Evolutionary conservation across 257 asterid genomes (phyloP).

Genomic region (Coffea canephora): DNA sequence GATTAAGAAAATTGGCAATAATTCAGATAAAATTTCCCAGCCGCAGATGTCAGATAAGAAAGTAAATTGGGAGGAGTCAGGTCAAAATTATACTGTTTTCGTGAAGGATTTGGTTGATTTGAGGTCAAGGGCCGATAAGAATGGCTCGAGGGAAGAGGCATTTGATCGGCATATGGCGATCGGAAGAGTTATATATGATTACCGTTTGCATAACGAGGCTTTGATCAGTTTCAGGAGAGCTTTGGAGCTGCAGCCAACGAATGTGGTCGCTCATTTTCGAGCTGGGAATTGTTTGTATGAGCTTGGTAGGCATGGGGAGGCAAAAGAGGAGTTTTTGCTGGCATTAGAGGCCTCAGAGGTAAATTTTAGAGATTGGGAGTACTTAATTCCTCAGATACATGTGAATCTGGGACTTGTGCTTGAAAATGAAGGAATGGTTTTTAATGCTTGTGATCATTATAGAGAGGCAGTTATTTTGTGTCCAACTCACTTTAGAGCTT

Average conservation of each 20-base stretch:
- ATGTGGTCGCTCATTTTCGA: conserved; percentile 91
- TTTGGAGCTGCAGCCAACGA: conserved; percentile 81
- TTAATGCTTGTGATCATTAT: conserved; percentile 97
- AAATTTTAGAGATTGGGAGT: conserved; percentile 96
- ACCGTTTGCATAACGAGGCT: conserved; percentile 76
- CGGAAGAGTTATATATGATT: conserved; percentile 80
- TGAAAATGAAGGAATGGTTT: conserved; percentile 97
- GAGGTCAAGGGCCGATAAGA: conserved; percentile 88
- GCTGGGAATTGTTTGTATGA: conserved; percentile 88
- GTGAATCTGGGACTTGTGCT: conserved; percentile 91
- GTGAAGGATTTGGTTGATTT: conserved; percentile 83
- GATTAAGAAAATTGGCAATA: conserved; percentile 52
- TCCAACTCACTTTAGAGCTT: conserved; percentile 93
- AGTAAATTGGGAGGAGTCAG: conserved; percentile 73
- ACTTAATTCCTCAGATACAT: conserved; percentile 95
- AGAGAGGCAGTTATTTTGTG: conserved; percentile 97
- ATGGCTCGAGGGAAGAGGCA: conserved; percentile 88
- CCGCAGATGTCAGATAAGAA: conserved; percentile 55
- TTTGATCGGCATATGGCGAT: conserved; percentile 97
- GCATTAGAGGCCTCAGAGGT: conserved; percentile 94
- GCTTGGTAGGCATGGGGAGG: conserved; percentile 65
- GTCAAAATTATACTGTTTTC: conserved; percentile 66
- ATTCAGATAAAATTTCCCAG: conserved; percentile 68
- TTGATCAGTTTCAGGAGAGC: conserved; percentile 93
- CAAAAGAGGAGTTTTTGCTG: conserved; percentile 77